Conservation (phyloP, 257 asterid genomes). For the Solanum pimpinellifolium region DNA sequence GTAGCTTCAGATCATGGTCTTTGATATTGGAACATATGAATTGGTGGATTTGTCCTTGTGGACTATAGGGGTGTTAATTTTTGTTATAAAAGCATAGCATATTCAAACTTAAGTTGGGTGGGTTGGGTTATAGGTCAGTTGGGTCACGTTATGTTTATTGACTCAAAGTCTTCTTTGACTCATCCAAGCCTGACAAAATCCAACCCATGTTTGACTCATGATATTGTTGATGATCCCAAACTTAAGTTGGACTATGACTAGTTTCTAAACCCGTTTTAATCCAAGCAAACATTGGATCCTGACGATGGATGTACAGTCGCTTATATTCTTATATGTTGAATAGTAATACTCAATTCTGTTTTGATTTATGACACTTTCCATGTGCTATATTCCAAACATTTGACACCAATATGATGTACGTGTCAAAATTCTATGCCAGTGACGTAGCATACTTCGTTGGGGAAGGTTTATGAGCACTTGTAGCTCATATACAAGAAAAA, state of each 20-base stretch:
- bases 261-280: not conserved
- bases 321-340: not conserved
- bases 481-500: not conserved
- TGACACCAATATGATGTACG: not conserved
- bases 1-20: not conserved
- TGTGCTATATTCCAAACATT: not conserved
- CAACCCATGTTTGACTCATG: not conserved
- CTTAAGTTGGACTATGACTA: not conserved
- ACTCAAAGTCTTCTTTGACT: not conserved
- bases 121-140: not conserved
- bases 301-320: not conserved
- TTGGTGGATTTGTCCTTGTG: not conserved
- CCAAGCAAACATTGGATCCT: not conserved
- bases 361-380: not conserved
- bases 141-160: not conserved
- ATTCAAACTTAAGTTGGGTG: not conserved
- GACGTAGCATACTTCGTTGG: not conserved
- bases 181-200: not conserved
- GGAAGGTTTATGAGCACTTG: not conserved
- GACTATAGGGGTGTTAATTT: not conserved
- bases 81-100: not conserved
- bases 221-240: not conserved
- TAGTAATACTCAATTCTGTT: not conserved
- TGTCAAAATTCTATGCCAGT: not conserved
- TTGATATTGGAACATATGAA: not conserved